Conservation (phyloP, 2,329 filamentous ascomycete genomes). For the Fusarium torulosum region DNA sequence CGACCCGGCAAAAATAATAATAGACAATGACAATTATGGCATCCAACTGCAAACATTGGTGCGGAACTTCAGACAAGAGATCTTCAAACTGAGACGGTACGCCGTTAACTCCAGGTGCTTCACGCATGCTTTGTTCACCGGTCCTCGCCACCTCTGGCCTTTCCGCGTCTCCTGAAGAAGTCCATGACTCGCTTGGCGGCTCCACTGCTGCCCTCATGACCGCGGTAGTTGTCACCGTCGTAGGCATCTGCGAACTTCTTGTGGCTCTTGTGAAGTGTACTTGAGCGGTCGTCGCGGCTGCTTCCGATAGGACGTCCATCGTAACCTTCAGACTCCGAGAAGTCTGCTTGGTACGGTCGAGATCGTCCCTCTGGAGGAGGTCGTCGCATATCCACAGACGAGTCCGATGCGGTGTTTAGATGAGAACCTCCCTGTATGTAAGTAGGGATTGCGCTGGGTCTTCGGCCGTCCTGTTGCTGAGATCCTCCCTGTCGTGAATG, state of each 20-base stretch:
- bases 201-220: slow-evolving; percentile 85
- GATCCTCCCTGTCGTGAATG: slow-evolving; percentile 59
- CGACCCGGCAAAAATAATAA: slow-evolving; percentile 41
- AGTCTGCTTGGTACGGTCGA: slow-evolving; percentile 60
- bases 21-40: slow-evolving; percentile 47
- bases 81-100: slow-evolving; percentile 43
- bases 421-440: slow-evolving; percentile 61
- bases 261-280: slow-evolving; percentile 83
- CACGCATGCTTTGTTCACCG: slow-evolving; percentile 55
- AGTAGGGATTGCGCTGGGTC: slow-evolving; percentile 59
- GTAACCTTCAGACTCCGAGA: slow-evolving; percentile 58
- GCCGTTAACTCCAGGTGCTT: slow-evolving; percentile 44
- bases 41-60: slow-evolving; percentile 46
- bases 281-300: slow-evolving; percentile 60
- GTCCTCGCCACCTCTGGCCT: slow-evolving; percentile 73
- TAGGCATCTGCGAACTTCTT: slow-evolving; percentile 92
- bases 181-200: slow-evolving; percentile 97
- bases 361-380: slow-evolving; percentile 56
- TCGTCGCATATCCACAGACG: slow-evolving; percentile 63
- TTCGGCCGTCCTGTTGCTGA: slow-evolving; percentile 56
- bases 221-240: slow-evolving; percentile 75
- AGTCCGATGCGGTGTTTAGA: slow-evolving; percentile 66
- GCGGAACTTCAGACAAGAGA: slow-evolving; percentile 42
- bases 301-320: slow-evolving; percentile 56
- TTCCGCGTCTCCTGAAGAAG: slow-evolving; percentile 91